These are phyloP conservation scores for Globomyces pollinis-pini DNA, from an alignment of 192 early-diverging fungal genomes.

Conservation along the genomic window DNA sequence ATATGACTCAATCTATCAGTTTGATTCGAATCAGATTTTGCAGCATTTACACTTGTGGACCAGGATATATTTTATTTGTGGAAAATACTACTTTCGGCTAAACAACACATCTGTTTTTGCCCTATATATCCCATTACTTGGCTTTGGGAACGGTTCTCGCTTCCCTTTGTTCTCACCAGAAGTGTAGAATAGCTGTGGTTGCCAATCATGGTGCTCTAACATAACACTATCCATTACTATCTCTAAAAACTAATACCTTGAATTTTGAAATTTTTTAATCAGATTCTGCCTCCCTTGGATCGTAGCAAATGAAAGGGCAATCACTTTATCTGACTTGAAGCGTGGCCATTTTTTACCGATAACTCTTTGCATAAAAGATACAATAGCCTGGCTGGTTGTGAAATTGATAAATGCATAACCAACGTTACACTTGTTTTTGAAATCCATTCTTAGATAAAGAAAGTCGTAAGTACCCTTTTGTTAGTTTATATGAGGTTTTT, in stretches of 20 bases:
- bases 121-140: too few relatives aligned
- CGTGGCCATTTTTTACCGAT: constrained; percentile 71
- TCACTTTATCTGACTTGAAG: constrained; percentile 76
- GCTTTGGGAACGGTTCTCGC: too few relatives aligned
- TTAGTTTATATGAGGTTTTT: too few relatives aligned
- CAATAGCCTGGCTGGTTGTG: constrained; percentile 49
- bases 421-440: constrained; percentile 82
- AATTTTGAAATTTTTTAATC: constrained; percentile 75
- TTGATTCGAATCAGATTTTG: too few relatives aligned
- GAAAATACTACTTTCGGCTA: too few relatives aligned
- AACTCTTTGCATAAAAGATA: constrained; percentile 55
- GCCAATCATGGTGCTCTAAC: constrained; percentile 64
- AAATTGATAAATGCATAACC: constrained; percentile 75
- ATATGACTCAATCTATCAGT: too few relatives aligned
- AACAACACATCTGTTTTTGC: too few relatives aligned
- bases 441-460: constrained; percentile 80
- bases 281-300: constrained; percentile 65
- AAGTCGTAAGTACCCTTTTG: too few relatives aligned
- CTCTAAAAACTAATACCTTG: constrained; percentile 33
- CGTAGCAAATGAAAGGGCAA: constrained; percentile 68
- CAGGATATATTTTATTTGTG: too few relatives aligned
- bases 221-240: too few relatives aligned
- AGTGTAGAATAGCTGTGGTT: constrained; percentile 69
- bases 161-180: too few relatives aligned
- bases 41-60: too few relatives aligned